These are phyloP conservation scores for Aschersonia sp. DNA, from an alignment of 2,329 filamentous ascomycete species.

Conservation along the genomic window DNA sequence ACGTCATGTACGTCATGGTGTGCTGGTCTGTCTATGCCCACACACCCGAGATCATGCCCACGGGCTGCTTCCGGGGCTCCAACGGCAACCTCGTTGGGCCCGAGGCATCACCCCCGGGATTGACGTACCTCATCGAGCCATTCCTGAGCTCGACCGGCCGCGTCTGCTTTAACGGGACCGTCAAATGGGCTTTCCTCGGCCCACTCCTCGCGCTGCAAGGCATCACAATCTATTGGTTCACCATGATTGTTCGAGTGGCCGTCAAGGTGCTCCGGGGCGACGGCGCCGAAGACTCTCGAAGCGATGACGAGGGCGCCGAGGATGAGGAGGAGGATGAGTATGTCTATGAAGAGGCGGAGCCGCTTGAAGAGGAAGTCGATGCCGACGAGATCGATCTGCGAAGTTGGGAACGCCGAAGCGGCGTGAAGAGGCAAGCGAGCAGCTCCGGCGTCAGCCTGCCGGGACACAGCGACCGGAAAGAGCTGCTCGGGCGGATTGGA, in stretches of 20 bases:
- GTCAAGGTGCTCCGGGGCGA: slow-evolving; percentile 63
- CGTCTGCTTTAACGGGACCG: slow-evolving; percentile 66
- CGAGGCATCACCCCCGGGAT: slow-evolving; percentile 30
- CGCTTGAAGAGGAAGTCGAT: slow-evolving; percentile 61
- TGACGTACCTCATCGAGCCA: slow-evolving; percentile 55
- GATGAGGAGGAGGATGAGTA: slow-evolving; percentile 38
- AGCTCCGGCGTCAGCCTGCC: slow-evolving; percentile 50
- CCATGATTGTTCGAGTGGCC: slow-evolving; percentile 74
- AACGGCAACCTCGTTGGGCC: slow-evolving; percentile 41
- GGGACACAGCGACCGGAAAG: slow-evolving; percentile 63
- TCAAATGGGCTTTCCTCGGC: slow-evolving; percentile 63
- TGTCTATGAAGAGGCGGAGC: slow-evolving; percentile 37
- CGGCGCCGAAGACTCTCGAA: slow-evolving; percentile 71
- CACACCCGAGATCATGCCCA: slow-evolving; percentile 43
- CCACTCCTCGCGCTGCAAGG: slow-evolving; percentile 65
- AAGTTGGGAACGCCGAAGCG: slow-evolving; percentile 43
- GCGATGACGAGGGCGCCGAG: slow-evolving; percentile 56
- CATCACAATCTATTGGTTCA: slow-evolving; percentile 78
- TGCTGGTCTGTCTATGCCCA: slow-evolving; percentile 71
- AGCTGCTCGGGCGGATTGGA: slow-evolving; percentile 66
- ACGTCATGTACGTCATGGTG: slow-evolving; percentile 64
- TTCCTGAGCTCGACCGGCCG: slow-evolving; percentile 56
- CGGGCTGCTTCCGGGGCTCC: slow-evolving; percentile 56
- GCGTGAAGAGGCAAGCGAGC: slow-evolving; percentile 37
- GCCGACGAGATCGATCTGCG: slow-evolving; percentile 57